Base-by-base conservation (phyloP, 2,329 filamentous ascomycete species). In the Botrytis sinoallii region DNA sequence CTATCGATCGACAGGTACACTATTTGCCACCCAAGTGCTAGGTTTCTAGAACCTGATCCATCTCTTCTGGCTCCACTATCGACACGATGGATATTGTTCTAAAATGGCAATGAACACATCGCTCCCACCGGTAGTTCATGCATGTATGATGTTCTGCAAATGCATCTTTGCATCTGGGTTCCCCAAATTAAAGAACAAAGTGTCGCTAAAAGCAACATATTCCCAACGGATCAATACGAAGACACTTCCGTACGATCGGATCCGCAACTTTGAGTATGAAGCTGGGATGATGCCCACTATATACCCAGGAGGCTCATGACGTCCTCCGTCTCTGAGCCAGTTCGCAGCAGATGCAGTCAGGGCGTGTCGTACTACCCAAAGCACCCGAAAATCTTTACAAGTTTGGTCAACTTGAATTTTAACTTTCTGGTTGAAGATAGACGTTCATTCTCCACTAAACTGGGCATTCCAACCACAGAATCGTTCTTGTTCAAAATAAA, bases 111-210 rank as follows among this genome's bases (percentile, higher is more conserved):
- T 29, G 18, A 57, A 57, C 48, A 40, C 46, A 68, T 42, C n/a
- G 25, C 55, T 42, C 35, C 66, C 66, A 57, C 35, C 35, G 55
- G n/a, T 38, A 57, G 48, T 68, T 57, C 66, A 68, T 68, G 66
- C 66, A 57, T 68, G 66, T 25, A 57, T 16, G 48, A 29, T 57
- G 20, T 68, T 68, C 48, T 68, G 48, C 65, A 55, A 55, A 57
- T 29, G 38, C 25, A 57, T 42, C 16, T 57, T 22, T 57, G 65
- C n/a, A 57, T 57, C 10, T 68, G n/a, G 14, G n/a, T 57, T 57
- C 52, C n/a, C n/a, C 6, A 68, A 22, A 42, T n/a, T 12, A 64
- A 57, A 42, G 12, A 40, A 16, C 10, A 42, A 29, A 32, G 16
- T 29, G 32, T 57, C 16, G 29, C 42, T 38, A 46, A 35, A 35